These are phyloP conservation scores for Aspergillus eucalypticola DNA, from an alignment of 2,329 filamentous ascomycete genomes.

Conservation along the genomic window DNA sequence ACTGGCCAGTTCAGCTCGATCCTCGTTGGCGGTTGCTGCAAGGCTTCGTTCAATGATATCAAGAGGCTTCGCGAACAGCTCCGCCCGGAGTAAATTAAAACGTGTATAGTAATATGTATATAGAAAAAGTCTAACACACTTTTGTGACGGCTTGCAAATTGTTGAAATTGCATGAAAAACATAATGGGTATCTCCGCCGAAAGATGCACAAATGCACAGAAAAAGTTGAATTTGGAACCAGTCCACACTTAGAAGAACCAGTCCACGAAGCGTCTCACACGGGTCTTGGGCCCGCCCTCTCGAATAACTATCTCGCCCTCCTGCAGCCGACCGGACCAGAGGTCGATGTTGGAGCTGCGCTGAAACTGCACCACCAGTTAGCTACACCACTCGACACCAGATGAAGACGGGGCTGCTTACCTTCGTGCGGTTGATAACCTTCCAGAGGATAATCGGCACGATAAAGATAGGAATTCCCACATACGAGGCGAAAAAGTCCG, in stretches of 20 bases:
- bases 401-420: conserved; percentile 24
- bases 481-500: conserved; percentile 43
- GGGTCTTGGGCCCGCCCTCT: conserved; percentile 19
- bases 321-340: conserved; percentile 35
- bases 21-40: conserved; percentile 51
- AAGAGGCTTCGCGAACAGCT: conserved; percentile 29
- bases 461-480: conserved; percentile 46
- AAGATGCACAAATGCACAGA: conserved; percentile 24
- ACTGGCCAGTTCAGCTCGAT: conserved; percentile 32
- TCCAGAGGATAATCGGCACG: conserved; percentile 46
- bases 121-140: background rate
- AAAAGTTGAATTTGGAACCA: background rate
- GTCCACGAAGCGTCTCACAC: conserved; percentile 27
- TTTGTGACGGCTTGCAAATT: background rate
- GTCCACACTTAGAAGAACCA: conserved; percentile 27
- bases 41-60: conserved; percentile 43
- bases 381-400: background rate
- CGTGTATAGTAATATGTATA: background rate
- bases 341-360: conserved; percentile 29
- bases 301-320: conserved; percentile 30
- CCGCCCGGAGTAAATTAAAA: background rate
- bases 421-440: conserved; percentile 41
- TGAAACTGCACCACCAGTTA: conserved; percentile 20
- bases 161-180: conserved; percentile 9
- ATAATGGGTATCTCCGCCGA: conserved; percentile 18